A percentile compares a stretch with the other conserved stretches of the same genome.
These are phyloP conservation scores for Pseudogymnoascus sp. DNA, from an alignment of 2,329 filamentous ascomycete species.

Conservation along the genomic window DNA sequence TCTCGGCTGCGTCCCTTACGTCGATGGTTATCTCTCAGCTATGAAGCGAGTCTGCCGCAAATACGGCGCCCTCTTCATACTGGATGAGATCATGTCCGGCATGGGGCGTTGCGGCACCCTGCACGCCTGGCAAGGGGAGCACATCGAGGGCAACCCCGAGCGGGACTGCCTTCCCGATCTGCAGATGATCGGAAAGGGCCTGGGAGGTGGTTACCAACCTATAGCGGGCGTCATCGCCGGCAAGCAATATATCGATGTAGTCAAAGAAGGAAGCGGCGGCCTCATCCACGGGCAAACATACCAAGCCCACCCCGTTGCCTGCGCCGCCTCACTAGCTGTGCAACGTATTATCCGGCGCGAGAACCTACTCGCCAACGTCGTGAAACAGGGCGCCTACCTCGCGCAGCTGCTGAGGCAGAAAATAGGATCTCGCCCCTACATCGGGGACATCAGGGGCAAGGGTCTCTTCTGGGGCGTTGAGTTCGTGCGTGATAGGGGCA, in stretches of 20 bases:
- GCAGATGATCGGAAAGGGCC: conserved; percentile 57
- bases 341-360: conserved; percentile 51
- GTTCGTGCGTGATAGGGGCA: conserved; percentile 43
- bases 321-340: conserved; percentile 55
- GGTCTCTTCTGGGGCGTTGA: conserved; percentile 52
- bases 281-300: conserved; percentile 44
- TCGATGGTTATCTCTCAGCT: conserved; percentile 60
- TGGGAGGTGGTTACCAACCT: conserved; percentile 55
- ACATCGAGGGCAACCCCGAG: conserved; percentile 22
- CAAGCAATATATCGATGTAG: conserved; percentile 39
- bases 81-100: conserved; percentile 65
- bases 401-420: conserved; percentile 35
- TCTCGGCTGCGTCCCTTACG: conserved; percentile 59
- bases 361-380: conserved; percentile 50
- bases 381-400: conserved; percentile 42
- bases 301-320: conserved; percentile 51
- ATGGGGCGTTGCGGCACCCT: conserved; percentile 45
- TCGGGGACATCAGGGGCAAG: conserved; percentile 53
- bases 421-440: conserved; percentile 39
- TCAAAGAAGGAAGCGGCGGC: conserved; percentile 15
- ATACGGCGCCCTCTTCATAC: conserved; percentile 64
- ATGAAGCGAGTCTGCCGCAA: conserved; percentile 61
- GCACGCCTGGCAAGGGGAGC: conserved; percentile 48
- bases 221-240: conserved; percentile 53
- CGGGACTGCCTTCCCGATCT: conserved; percentile 46